Evolutionary conservation across 148 eudicot genomes (phyloP).

Genomic region (Amaranthus palmeri): DNA sequence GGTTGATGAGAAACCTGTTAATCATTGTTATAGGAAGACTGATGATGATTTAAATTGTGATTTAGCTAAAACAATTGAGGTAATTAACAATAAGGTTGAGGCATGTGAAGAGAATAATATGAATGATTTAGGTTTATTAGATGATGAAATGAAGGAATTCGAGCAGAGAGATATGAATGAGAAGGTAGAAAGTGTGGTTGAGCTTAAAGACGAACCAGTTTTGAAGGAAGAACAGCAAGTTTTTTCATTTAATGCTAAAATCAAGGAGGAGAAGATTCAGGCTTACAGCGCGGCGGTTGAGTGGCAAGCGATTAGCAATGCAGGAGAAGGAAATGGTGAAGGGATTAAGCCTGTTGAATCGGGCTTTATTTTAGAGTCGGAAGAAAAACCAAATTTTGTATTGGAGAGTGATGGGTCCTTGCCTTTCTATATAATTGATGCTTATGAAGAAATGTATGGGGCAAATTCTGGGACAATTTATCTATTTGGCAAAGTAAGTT

Average conservation of each 20-base stretch:
- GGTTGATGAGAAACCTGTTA: constrained; percentile 33
- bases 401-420: constrained; percentile 76
- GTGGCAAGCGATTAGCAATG: constrained; percentile 51
- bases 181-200: constrained; percentile 18
- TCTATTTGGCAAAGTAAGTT: constrained; percentile 91
- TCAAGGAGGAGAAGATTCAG: constrained; percentile 59
- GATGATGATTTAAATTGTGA: constrained; percentile 6
- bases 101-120: constrained; percentile 23
- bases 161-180: constrained; percentile 21
- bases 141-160: constrained; percentile 7
- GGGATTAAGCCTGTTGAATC: constrained; percentile 18
- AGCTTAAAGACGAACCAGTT: constrained; percentile 28
- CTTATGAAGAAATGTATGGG: constrained; percentile 70
- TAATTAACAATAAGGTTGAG: constrained; percentile 22
- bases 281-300: constrained; percentile 58
- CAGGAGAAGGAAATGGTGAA: constrained; percentile 28
- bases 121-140: constrained; percentile 13
- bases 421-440: constrained; percentile 83
- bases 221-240: constrained; percentile 27
- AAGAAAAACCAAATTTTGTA: constrained; percentile 59
- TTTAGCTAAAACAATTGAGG: constrained; percentile 22
- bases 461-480: constrained; percentile 69
- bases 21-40: constrained; percentile 15
- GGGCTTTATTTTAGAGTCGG: constrained; percentile 21
- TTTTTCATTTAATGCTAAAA: constrained; percentile 64